A percentile compares a stretch with the other conserved stretches of the same genome.
Conservation (phyloP, 2,329 filamentous ascomycete species). For the Coniochaeta ligniaria region DNA sequence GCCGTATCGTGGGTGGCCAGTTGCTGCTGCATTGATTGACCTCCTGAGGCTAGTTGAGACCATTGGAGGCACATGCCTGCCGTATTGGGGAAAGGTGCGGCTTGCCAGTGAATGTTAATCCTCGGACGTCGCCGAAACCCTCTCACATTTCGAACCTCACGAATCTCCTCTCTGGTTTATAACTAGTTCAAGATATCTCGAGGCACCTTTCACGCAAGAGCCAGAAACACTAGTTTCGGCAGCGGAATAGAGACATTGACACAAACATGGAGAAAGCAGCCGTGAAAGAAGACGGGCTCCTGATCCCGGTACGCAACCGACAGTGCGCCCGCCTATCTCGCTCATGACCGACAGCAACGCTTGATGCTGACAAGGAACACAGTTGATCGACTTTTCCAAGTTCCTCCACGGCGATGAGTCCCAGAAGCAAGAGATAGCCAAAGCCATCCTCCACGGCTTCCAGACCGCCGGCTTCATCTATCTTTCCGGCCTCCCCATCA, state of each 20-base stretch:
- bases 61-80: neutral
- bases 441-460: constrained; percentile 71
- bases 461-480: constrained; percentile 86
- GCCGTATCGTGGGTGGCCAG: neutral
- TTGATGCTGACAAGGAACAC: neutral
- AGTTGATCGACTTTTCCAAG: constrained; percentile 73
- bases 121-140: neutral
- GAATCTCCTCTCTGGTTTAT: neutral
- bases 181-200: neutral
- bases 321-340: neutral
- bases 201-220: neutral
- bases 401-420: constrained; percentile 58
- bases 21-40: neutral
- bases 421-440: constrained; percentile 58
- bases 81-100: neutral
- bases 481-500: constrained; percentile 70
- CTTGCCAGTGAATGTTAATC: neutral
- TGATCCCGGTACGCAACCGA: constrained; percentile 16
- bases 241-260: neutral
- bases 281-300: constrained; percentile 19
- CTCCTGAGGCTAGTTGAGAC: neutral
- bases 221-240: neutral
- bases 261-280: constrained; percentile 24
- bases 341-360: constrained; percentile 6
- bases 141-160: neutral